These are phyloP conservation scores for Ophiostoma populinum DNA, from an alignment of 2,329 filamentous ascomycete species.

Conservation along the genomic window DNA sequence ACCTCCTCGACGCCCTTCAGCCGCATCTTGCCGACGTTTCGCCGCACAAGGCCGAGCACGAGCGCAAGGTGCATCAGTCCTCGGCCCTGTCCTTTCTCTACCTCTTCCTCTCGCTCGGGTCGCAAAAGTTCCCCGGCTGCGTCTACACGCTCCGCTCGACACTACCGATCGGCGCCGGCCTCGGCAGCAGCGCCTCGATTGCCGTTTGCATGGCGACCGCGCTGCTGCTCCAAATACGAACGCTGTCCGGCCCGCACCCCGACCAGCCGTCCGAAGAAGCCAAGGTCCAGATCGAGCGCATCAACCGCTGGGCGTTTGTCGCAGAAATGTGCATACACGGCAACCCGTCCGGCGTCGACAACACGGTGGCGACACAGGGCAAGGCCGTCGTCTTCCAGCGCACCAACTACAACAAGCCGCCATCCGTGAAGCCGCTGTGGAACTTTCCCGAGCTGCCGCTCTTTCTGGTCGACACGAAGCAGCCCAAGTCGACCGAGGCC, in stretches of 20 bases:
- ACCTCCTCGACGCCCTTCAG: slow-evolving; percentile 64
- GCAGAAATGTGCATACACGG: slow-evolving; percentile 95
- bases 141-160: slow-evolving; percentile 86
- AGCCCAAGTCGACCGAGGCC: slow-evolving; percentile 66
- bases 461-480: slow-evolving; percentile 74
- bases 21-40: slow-evolving; percentile 64
- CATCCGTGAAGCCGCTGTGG: slow-evolving; percentile 58
- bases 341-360: slow-evolving; percentile 91
- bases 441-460: slow-evolving; percentile 86
- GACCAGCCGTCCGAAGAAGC: slow-evolving; percentile 81
- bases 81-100: slow-evolving; percentile 82
- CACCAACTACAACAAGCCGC: slow-evolving; percentile 59
- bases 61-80: slow-evolving; percentile 68
- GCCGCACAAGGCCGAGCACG: slow-evolving; percentile 42
- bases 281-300: slow-evolving; percentile 78
- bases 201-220: slow-evolving; percentile 76
- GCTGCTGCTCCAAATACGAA: slow-evolving; percentile 72
- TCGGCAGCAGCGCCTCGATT: slow-evolving; percentile 90
- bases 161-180: slow-evolving; percentile 77
- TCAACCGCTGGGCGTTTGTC: slow-evolving; percentile 96
- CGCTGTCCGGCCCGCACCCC: slow-evolving; percentile 75
- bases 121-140: slow-evolving; percentile 59
- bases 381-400: slow-evolving; percentile 88
- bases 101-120: slow-evolving; percentile 75
- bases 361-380: slow-evolving; percentile 84